Conservation (phyloP, 78 protist genomes). For the Planoprotostelium fungivorum region DNA sequence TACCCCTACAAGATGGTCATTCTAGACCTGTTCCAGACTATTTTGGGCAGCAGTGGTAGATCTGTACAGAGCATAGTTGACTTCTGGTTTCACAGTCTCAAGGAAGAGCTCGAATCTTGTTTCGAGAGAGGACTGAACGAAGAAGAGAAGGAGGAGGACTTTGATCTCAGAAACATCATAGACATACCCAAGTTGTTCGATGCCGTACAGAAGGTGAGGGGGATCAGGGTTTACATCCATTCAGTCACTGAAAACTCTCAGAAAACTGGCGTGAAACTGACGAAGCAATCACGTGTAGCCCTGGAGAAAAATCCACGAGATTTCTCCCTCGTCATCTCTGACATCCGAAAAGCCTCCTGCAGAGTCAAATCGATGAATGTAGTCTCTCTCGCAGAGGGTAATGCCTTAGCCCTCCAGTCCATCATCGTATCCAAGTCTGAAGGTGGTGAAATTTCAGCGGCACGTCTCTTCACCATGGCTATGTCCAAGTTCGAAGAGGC, state of each 20-base stretch:
- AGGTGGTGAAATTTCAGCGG: not conserved
- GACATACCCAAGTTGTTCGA: slow-evolving; percentile 30
- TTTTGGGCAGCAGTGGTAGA: slow-evolving; percentile 16
- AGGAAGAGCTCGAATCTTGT: slow-evolving; percentile 23
- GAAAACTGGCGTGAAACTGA: slow-evolving; percentile 54
- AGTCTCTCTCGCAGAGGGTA: slow-evolving; percentile 56
- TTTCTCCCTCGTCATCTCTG: slow-evolving; percentile 48
- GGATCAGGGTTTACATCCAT: too few relatives aligned
- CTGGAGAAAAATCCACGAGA: slow-evolving; percentile 24
- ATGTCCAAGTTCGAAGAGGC: slow-evolving; percentile 58
- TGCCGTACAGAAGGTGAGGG: slow-evolving; percentile 41
- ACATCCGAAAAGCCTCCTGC: slow-evolving; percentile 38
- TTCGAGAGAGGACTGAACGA: slow-evolving; percentile 29
- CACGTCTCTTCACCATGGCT: slow-evolving; percentile 33
- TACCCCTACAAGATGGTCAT: slow-evolving; percentile 48
- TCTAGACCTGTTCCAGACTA: slow-evolving; percentile 43
- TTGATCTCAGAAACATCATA: slow-evolving; percentile 20
- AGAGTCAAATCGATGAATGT: slow-evolving; percentile 61
- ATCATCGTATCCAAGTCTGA: not conserved
- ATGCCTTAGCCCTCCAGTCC: slow-evolving; percentile 57
- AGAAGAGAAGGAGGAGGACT: slow-evolving; percentile 12
- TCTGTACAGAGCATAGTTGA: slow-evolving; percentile 14
- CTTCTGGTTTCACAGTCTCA: slow-evolving; percentile 28
- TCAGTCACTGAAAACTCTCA: not conserved
- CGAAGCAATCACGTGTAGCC: slow-evolving; percentile 36